These are phyloP conservation scores for Stevia rebaudiana DNA, from an alignment of 140 eudicot genomes.

Conservation along the genomic window DNA sequence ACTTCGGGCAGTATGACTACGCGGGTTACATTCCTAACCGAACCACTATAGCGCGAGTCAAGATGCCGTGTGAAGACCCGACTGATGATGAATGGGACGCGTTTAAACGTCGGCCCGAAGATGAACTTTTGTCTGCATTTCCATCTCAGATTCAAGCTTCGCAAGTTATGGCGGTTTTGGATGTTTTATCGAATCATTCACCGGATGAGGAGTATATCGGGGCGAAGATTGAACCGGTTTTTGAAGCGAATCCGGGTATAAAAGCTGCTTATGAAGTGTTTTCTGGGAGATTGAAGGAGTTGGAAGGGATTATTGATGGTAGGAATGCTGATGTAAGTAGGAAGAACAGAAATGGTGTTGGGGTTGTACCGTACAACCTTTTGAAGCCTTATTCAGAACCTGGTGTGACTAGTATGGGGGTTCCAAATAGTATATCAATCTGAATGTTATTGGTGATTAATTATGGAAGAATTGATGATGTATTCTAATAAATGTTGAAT, in stretches of 20 bases:
- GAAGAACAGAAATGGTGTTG: constrained; percentile 48
- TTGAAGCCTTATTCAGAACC: constrained; percentile 44
- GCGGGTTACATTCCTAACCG: constrained; percentile 39
- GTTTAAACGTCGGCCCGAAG: constrained; percentile 30
- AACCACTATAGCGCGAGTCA: constrained; percentile 33
- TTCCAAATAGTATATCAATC: constrained; percentile 57
- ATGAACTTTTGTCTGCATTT: constrained; percentile 28
- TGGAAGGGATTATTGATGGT: constrained; percentile 36
- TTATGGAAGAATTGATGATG: too few relatives aligned
- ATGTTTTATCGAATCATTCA: constrained; percentile 42
- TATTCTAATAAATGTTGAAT: too few relatives aligned
- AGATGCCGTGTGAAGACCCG: constrained; percentile 37
- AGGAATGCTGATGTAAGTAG: constrained; percentile 32
- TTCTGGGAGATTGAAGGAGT: constrained; percentile 29
- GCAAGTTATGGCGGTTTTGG: constrained; percentile 42
- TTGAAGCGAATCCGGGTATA: constrained; percentile 27
- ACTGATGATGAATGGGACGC: constrained; percentile 29
- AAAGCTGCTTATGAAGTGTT: constrained; percentile 36
- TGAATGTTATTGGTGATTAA: not conserved
- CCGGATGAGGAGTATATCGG: constrained; percentile 48
- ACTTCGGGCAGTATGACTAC: constrained; percentile 46
- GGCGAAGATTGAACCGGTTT: constrained; percentile 20
- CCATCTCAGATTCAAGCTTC: constrained; percentile 46
- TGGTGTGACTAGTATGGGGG: constrained; percentile 54
- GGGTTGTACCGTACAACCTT: constrained; percentile 46